Conservation (phyloP, 768 basidiomycete species). For the Psilocybe cubensis region DNA sequence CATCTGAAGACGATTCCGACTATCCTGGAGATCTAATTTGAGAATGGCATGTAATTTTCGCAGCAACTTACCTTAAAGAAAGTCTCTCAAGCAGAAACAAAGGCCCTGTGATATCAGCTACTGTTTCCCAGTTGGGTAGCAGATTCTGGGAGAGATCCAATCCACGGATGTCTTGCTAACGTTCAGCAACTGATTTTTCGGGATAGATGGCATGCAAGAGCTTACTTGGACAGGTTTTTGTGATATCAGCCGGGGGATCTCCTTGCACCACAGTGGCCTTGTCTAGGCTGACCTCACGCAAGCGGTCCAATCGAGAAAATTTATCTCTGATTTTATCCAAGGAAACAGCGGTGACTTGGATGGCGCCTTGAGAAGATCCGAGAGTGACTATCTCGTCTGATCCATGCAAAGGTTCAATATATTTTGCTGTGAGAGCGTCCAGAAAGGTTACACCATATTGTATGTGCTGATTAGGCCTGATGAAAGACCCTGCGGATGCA, state of each 20-base stretch:
- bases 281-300: conserved; percentile 85
- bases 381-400: conserved; percentile 65
- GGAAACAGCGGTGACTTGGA: conserved; percentile 85
- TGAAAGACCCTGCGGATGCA: conserved; percentile 74
- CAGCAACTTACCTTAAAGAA: conserved; percentile 73
- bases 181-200: conserved; percentile 8
- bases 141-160: conserved; percentile 84
- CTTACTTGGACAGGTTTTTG: conserved; percentile 71
- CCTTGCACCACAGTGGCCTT: conserved; percentile 57
- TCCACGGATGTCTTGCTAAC: conserved; percentile 58
- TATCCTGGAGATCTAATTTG: conserved; percentile 32
- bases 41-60: conserved; percentile 14
- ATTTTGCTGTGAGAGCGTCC: conserved; percentile 74
- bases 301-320: conserved; percentile 62
- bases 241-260: conserved; percentile 54
- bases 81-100: conserved; percentile 67
- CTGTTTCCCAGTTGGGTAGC: conserved; percentile 67
- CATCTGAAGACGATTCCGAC: conserved; percentile 67
- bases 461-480: conserved; percentile 67
- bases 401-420: conserved; percentile 67
- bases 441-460: conserved; percentile 74
- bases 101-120: conserved; percentile 65
- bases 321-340: conserved; percentile 79
- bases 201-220: conserved; percentile 1
- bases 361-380: conserved; percentile 82